Conservation (phyloP, 1,284 basidiomycete species). For the Tausonia pullulans region DNA sequence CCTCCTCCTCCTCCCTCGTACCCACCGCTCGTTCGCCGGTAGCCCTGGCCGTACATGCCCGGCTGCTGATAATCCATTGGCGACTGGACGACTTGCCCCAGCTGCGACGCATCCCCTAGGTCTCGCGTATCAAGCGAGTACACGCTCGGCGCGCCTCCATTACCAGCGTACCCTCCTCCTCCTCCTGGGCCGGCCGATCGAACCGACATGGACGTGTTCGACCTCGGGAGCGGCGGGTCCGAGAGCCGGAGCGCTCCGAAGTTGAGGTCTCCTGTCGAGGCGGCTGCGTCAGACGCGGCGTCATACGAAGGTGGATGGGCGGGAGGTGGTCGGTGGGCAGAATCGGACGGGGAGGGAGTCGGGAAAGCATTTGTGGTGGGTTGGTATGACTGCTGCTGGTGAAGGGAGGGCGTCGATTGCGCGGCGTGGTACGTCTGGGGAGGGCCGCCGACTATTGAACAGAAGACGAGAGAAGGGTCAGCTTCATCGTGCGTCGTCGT, state of each 20-base stretch:
- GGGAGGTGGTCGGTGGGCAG: not conserved
- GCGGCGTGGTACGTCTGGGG: not conserved
- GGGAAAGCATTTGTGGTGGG: too few relatives aligned
- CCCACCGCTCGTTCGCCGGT: not conserved
- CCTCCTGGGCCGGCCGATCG: slow-evolving; percentile 5
- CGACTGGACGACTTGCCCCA: too few relatives aligned
- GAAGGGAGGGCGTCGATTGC: not conserved
- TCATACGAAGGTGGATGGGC: slow-evolving; percentile 2
- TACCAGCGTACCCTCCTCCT: not conserved
- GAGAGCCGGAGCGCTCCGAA: slow-evolving; percentile 9
- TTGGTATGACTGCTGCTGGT: not conserved
- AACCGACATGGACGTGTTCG: slow-evolving; percentile 13
- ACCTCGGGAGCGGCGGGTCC: slow-evolving; percentile 11
- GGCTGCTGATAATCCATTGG: too few relatives aligned
- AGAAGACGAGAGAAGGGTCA: not conserved
- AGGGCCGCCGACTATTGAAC: not conserved
- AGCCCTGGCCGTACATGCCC: too few relatives aligned
- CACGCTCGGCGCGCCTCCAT: not conserved
- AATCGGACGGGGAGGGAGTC: not conserved
- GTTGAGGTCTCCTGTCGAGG: not conserved
- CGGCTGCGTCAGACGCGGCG: not conserved
- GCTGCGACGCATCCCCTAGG: too few relatives aligned
- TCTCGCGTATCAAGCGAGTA: not conserved
- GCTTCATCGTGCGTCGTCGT: not conserved
- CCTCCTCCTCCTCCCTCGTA: not conserved